phyloP scores from a whole-genome alignment of 2,329 filamentous ascomycete species.

The Xylaria sp. region DNA sequence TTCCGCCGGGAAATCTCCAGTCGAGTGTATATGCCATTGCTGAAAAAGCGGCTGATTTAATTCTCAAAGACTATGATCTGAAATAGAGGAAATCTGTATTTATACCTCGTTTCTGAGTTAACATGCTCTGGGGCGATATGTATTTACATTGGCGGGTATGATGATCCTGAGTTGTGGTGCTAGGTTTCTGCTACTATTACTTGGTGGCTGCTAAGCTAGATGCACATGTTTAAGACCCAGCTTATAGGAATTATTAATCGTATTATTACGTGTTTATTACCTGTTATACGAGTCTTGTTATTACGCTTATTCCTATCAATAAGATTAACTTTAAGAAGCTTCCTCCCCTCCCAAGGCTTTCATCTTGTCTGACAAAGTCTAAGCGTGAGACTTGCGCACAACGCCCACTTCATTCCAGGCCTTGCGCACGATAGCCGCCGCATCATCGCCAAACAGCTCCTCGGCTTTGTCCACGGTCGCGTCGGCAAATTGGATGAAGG shows the following conservation, averaged over 20 bases:
- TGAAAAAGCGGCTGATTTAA: slow-evolving; percentile 38
- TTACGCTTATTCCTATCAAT: too few species aligned
- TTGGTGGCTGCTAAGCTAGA: not conserved
- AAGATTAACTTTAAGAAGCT: too few species aligned
- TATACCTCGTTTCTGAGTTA: not conserved
- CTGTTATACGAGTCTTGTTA: too few species aligned
- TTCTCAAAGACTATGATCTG: slow-evolving; percentile 26
- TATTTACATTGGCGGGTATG: too few species aligned
- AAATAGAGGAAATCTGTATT: not conserved
- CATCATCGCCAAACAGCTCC: slow-evolving; percentile 56
- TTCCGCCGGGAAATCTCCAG: slow-evolving; percentile 35
- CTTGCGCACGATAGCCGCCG: slow-evolving; percentile 56
- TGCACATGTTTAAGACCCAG: too few species aligned
- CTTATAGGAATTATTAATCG: too few species aligned
- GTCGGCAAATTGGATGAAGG: slow-evolving; percentile 62
- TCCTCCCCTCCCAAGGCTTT: too few species aligned
- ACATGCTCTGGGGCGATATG: too few species aligned
- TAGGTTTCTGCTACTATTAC: not conserved
- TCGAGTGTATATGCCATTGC: slow-evolving; percentile 39
- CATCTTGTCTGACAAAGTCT: not conserved
- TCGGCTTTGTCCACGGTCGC: slow-evolving; percentile 59
- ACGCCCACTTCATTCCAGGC: slow-evolving; percentile 63
- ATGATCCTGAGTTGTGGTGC: not conserved
- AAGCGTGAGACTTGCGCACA: slow-evolving; percentile 45
- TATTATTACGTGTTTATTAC: too few species aligned